Evolutionary conservation across 108 stramenopile genomes (phyloP), one percentile per base, ranked within the genome.

Genomic region (Nitzschia sp.): DNA sequence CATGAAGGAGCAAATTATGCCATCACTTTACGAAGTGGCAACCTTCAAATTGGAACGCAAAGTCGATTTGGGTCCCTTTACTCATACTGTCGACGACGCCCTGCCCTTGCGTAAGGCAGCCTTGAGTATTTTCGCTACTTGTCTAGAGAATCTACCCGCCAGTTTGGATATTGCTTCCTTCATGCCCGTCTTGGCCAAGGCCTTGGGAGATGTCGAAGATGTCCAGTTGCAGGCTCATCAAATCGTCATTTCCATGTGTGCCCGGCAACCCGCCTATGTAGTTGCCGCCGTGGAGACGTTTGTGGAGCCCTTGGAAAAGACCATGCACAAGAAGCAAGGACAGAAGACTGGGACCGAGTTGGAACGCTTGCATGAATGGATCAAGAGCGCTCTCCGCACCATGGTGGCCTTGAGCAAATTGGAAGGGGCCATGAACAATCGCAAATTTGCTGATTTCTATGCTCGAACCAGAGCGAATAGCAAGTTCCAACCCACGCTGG

Each of bases 41-140:
- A 69, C 79, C 41, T 79, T 97, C 27, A 91, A 95, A 68, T 55
- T 96, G 69, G 82, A 96, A 60, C 81, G 97, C 27, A 84, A 85
- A 58, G 93, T 99, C 32, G 96, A 99, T 72, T 88, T 99, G 41
- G 98, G 98, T 15, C 98, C 98, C 16, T 99, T 99, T 87, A 99
- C 93, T 68, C 97, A 98, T 63, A 94, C 78, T 23, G 97, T 99
- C 21, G 98, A 99, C 74, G 97, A 98, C 52, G 97, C 96, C 13
- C 71, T 97, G 17, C 97, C 98, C 15, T 80, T 99, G 21, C 90
- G 98, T 23, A 99, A 99, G 78, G 89, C 96, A 21, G 75, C 95
- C 3, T 81, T 99, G 23, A 86, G 94, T 23, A 87, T 93, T 57
- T 85, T 97, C 55, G 91, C 94, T 57, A 96, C 96, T 23, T 87